A percentile compares a stretch with the other conserved stretches of the same genome.
phyloP scores from a whole-genome alignment of 2,329 filamentous ascomycete genomes.

The Fusarium armeniacum region DNA sequence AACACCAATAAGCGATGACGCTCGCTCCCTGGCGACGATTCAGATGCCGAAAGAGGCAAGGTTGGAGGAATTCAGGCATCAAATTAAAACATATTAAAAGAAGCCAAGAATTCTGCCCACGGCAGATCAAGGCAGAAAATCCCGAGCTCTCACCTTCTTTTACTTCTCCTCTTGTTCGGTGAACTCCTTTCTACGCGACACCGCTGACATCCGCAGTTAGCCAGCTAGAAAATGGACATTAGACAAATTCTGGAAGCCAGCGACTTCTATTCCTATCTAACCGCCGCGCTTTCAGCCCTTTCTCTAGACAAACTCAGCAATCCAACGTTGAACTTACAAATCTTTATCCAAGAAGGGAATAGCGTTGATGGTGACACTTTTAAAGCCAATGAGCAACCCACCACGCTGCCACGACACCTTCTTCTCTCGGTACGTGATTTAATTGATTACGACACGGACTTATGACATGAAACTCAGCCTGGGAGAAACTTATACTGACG shows the following conservation, averaged over 20 bases:
- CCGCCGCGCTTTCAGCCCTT: not conserved
- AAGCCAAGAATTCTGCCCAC: not conserved
- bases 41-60: not conserved
- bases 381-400: slow-evolving; percentile 1
- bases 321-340: not conserved
- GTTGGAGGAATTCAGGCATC: not conserved
- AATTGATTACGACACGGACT: not conserved
- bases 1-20: not conserved
- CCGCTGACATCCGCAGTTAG: too few species aligned
- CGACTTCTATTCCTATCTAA: not conserved
- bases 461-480: not conserved
- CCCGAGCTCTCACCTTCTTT: not conserved
- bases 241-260: not conserved
- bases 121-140: not conserved
- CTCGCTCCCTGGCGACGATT: too few species aligned
- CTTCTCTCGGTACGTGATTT: not conserved
- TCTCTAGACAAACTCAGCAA: not conserved
- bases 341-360: slow-evolving; percentile 9
- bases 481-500: not conserved
- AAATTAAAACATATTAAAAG: not conserved
- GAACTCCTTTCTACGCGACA: too few species aligned
- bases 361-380: slow-evolving; percentile 1
- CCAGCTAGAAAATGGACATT: not conserved
- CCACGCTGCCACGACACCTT: not conserved
- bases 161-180: not conserved